Percentiles rank a stretch among this genome's conserved stretches.
These are phyloP conservation scores for Lathyrus aphaca DNA, from an alignment of 306 rosid genomes.

Conservation along the genomic window DNA sequence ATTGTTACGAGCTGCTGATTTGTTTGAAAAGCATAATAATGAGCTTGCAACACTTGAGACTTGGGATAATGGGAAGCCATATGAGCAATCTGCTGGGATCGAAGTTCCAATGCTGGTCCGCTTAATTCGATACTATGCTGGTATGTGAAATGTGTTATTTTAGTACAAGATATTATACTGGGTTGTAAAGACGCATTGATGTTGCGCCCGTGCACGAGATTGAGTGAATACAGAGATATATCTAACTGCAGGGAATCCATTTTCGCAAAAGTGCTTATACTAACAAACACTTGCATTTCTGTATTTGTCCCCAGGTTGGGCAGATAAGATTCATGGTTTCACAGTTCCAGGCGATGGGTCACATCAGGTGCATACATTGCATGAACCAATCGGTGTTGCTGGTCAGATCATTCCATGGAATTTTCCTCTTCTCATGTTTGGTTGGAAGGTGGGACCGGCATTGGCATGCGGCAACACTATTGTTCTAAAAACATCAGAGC, in stretches of 20 bases:
- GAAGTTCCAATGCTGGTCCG: slow-evolving; percentile 75
- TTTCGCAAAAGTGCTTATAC: too few species aligned
- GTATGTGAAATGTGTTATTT: slow-evolving; percentile 42
- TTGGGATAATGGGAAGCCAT: slow-evolving; percentile 93
- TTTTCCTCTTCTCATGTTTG: slow-evolving; percentile 86
- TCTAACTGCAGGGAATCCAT: slow-evolving; percentile 31
- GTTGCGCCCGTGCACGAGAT: too few species aligned
- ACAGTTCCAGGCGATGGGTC: slow-evolving; percentile 83
- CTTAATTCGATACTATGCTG: slow-evolving; percentile 75
- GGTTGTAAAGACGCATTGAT: too few species aligned
- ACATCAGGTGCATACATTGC: slow-evolving; percentile 74
- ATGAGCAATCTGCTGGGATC: slow-evolving; percentile 64
- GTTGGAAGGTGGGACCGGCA: slow-evolving; percentile 92
- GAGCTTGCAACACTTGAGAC: slow-evolving; percentile 84
- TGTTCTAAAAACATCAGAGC: slow-evolving; percentile 89
- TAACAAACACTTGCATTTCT: too few species aligned
- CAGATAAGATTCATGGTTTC: slow-evolving; percentile 90
- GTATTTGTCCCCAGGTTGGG: slow-evolving; percentile 56
- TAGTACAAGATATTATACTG: too few species aligned
- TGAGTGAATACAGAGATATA: background rate
- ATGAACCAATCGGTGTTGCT: slow-evolving; percentile 93
- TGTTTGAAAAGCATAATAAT: slow-evolving; percentile 71
- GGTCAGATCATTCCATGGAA: slow-evolving; percentile 99
- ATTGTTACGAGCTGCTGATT: slow-evolving; percentile 75
- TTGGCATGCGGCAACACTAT: slow-evolving; percentile 84